Conservation (phyloP, 1,284 basidiomycete genomes). For the Lentinula novae-zelandiae region DNA sequence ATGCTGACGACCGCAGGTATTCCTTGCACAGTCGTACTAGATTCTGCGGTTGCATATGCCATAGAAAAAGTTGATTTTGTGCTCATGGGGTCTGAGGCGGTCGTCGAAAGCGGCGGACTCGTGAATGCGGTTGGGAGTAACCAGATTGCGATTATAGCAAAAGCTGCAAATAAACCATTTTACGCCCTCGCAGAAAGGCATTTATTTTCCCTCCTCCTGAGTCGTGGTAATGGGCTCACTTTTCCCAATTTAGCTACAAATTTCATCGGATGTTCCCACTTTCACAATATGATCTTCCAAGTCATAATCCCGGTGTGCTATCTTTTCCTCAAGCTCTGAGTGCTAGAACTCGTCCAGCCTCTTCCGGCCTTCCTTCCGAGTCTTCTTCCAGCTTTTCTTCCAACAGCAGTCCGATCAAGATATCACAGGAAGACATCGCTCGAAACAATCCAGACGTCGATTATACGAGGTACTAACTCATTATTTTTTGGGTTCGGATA, state of each 20-base stretch:
- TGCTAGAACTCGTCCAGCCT: slow-evolving; percentile 18
- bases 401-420: slow-evolving; percentile 29
- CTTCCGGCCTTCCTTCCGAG: slow-evolving; percentile 2
- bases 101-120: slow-evolving; percentile 90
- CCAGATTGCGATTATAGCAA: slow-evolving; percentile 95
- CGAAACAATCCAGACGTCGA: slow-evolving; percentile 82
- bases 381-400: slow-evolving; percentile 15
- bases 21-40: slow-evolving; percentile 92
- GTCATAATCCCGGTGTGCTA: slow-evolving; percentile 68
- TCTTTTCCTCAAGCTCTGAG: slow-evolving; percentile 50
- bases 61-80: slow-evolving; percentile 96
- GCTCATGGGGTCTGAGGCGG: slow-evolving; percentile 95
- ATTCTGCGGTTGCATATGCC: slow-evolving; percentile 95
- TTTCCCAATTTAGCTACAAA: slow-evolving; percentile 72
- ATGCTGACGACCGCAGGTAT: slow-evolving; percentile 83
- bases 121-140: slow-evolving; percentile 92
- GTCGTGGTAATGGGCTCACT: slow-evolving; percentile 19
- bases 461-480: slow-evolving; percentile 63
- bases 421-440: slow-evolving; percentile 72
- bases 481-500: slow-evolving; percentile 4
- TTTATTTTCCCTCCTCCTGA: slow-evolving; percentile 15
- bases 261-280: slow-evolving; percentile 96
- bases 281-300: slow-evolving; percentile 95
- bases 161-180: slow-evolving; percentile 92
- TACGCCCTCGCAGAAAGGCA: slow-evolving; percentile 95